Base-by-base conservation (phyloP, 75 land plant species). In the Isoetes taiwanensis region DNA sequence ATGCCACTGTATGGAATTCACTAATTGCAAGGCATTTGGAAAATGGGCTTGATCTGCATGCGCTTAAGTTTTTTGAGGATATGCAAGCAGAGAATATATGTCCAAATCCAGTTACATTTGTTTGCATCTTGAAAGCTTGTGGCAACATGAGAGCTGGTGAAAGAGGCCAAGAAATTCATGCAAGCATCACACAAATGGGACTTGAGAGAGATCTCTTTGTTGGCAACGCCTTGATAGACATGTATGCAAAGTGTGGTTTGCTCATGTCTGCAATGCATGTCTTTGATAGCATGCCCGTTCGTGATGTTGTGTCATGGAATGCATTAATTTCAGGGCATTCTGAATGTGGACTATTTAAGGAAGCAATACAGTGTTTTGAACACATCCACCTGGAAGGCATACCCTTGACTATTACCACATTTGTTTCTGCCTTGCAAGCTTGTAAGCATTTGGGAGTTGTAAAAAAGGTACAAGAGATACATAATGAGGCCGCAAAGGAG, bases 181-280 rank as follows among this genome's bases (percentile, higher is more conserved):
- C 28, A 1, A 37, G 46, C 41, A 40, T 40, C 10, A 3, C 29
- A 0, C 62, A 70, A 28, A 41, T 37, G 16, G 31, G 34, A 16
- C 35, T 57, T 17, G 41, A 62, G 6, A 32, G 26, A 10, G 41
- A 70, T 1, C 12, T 59, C n/a, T 56, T 37, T 32, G 73, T 64
- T 0, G 55, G 55, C 5, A 70, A 55, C 42, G 73, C 67, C 12
- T 34, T 64, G 12, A 28, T 70, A 12, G 61, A 70, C 62, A 70
- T 70, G 73, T 70, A 70, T 40, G 67, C 66, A 2, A 64, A 70
- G 30, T 70, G 73, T 41, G 67, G 67, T 12, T 25, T 46, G 2
- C 28, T 70, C 3, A 25, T 25, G 23, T 28, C 29, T 1, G 5
- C 73, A 2, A 11, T 41, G 28, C 46, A 6, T 27, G 54, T 64